Conservation (phyloP, 345 rosid genomes). For the Gossypium stocksii region DNA sequence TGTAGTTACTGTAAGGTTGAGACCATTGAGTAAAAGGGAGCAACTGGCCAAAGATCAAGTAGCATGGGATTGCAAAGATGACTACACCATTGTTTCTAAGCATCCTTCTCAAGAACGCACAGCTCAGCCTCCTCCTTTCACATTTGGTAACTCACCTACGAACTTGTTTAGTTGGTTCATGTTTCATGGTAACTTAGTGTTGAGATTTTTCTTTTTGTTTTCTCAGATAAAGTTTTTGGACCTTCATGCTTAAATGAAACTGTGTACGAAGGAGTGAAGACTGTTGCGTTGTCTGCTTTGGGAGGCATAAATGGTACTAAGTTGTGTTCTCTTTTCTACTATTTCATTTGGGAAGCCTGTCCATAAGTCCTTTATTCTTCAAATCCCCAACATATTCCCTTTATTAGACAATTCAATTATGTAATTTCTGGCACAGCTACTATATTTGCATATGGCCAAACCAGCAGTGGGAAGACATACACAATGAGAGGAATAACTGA, state of each 20-base stretch:
- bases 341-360: not conserved
- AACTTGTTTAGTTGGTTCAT: not conserved
- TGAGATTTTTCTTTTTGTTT: slow-evolving; percentile 13
- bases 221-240: slow-evolving; percentile 92
- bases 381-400: too few relatives aligned
- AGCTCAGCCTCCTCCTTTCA: slow-evolving; percentile 66
- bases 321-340: not conserved
- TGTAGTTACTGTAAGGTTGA: slow-evolving; percentile 85
- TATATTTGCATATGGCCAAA: slow-evolving; percentile 98
- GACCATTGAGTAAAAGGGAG: slow-evolving; percentile 92
- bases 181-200: not conserved
- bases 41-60: slow-evolving; percentile 79
- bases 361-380: not conserved
- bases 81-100: slow-evolving; percentile 64
- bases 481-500: slow-evolving; percentile 99
- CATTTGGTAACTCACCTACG: slow-evolving; percentile 54
- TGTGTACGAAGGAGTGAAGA: slow-evolving; percentile 96
- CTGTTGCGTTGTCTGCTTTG: slow-evolving; percentile 92
- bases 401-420: not conserved
- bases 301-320: slow-evolving; percentile 88
- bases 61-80: slow-evolving; percentile 95
- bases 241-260: slow-evolving; percentile 65
- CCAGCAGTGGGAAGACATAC: slow-evolving; percentile 98
- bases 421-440: slow-evolving; percentile 55
- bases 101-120: slow-evolving; percentile 73